Base-by-base conservation (phyloP, 495 filamentous ascomycete genomes). In the Staphylotrichum longicolle region DNA sequence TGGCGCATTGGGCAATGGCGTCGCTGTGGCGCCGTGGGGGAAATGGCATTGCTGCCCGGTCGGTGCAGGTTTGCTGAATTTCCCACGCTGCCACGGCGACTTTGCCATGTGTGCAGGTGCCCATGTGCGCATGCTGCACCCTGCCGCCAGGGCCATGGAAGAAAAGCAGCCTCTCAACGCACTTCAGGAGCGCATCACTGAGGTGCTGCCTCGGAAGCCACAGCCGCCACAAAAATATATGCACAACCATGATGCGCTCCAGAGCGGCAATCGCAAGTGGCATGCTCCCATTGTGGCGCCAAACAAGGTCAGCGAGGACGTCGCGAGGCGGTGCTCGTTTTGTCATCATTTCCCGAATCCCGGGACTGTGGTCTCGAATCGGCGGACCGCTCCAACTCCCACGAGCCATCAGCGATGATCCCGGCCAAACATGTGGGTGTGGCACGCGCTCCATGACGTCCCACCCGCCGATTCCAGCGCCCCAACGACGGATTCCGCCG, bases 21-120 rank as follows among this genome's bases (percentile, higher is more conserved):
- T 57, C 12, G 54, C 20, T 12, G 27, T 58, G 56, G 57, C 37
- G 54, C 44, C 41, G 54, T 57, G 54, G 54, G 54, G 54, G 27
- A 8, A 27, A 27, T 27, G 20, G 20, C 20, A 27, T 27, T 27
- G 20, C 20, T 27, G 20, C 20, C 20, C 20, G 20, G 20, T 27
- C 20, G 20, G 20, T 27, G 20, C 20, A 27, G 20, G 20, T 27
- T 27, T 27, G 20, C 20, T 27, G 20, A 27, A 27, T 27, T 27
- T 27, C 20, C 20, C 20, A 27, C 20, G 20, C 20, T 27, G 20
- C 20, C 20, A 27, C 20, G 20, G 20, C 20, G 20, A 27, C 20
- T 27, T 27, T 27, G 20, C 37, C 33, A 52, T 35, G 49, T 35
- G 49, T n/a, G 32, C 33, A 30, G 20, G 20, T 27, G 20, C 20